Evolutionary conservation across 192 early-diverging fungal species (phyloP).

Genomic region (Lunasporangiospora selenospora): DNA sequence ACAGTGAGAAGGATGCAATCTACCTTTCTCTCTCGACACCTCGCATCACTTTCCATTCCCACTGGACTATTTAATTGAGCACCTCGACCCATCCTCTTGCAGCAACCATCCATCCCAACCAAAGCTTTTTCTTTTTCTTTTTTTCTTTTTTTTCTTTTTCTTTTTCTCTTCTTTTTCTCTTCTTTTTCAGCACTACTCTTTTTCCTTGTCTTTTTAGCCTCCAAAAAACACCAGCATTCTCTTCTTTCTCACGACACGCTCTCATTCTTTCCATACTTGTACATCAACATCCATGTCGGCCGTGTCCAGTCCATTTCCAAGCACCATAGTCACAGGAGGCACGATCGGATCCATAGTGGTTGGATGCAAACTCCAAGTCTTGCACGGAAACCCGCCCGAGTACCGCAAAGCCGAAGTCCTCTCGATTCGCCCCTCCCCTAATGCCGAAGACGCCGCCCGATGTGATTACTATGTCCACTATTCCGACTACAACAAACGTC

Average conservation of each 20-base stretch:
- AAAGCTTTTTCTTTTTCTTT: not conserved
- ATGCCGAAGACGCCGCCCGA: slow-evolving; percentile 46
- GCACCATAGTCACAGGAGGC: slow-evolving; percentile 34
- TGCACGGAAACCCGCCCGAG: slow-evolving; percentile 50
- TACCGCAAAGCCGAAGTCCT: slow-evolving; percentile 89
- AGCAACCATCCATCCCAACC: too few species aligned
- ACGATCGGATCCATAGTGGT: slow-evolving; percentile 36
- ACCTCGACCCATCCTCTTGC: too few species aligned
- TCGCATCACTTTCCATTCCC: too few species aligned
- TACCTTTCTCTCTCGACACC: too few species aligned
- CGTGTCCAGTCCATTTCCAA: slow-evolving; percentile 42
- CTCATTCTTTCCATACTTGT: not conserved
- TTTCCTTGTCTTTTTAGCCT: not conserved
- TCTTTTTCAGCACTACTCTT: too few species aligned
- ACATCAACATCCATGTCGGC: slow-evolving; percentile 18
- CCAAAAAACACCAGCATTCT: not conserved
- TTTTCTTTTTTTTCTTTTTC: not conserved
- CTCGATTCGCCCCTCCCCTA: slow-evolving; percentile 65
- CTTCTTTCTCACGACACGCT: not conserved
- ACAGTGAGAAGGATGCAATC: too few species aligned
- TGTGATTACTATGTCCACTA: slow-evolving; percentile 96
- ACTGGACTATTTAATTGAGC: too few species aligned
- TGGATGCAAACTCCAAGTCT: slow-evolving; percentile 43
- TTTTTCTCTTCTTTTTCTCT: not conserved
- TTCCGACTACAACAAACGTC: slow-evolving; percentile 96